These are phyloP conservation scores for Euryodendron excelsum DNA, from an alignment of 148 eudicot species.

Conservation along the genomic window DNA sequence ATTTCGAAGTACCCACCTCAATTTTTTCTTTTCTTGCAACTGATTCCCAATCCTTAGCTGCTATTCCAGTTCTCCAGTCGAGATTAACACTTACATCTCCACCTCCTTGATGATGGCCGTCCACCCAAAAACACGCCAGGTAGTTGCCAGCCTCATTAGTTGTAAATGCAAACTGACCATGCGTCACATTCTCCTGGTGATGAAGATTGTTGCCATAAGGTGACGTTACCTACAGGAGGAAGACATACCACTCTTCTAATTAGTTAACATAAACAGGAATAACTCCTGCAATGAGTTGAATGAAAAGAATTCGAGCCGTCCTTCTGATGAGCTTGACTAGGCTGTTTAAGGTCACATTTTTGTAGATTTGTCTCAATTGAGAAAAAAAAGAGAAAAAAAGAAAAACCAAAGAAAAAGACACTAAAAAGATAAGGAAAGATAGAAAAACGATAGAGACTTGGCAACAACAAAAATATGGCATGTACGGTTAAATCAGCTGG, in stretches of 20 bases:
- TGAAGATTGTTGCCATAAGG: constrained; percentile 75
- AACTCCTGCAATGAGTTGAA: neutral
- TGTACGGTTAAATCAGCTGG: no score
- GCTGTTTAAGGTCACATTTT: neutral
- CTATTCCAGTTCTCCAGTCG: constrained; percentile 88
- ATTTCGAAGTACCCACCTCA: constrained; percentile 41
- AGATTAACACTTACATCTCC: constrained; percentile 61
- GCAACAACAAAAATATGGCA: neutral
- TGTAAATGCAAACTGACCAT: constrained; percentile 93
- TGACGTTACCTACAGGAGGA: constrained; percentile 59
- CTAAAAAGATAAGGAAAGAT: neutral
- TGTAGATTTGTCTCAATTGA: neutral
- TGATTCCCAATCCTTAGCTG: constrained; percentile 92
- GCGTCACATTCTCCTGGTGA: constrained; percentile 58
- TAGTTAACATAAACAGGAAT: neutral
- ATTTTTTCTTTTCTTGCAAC: constrained; percentile 83
- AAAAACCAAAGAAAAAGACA: no score
- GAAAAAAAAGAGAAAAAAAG: no score
- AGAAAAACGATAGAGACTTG: no score
- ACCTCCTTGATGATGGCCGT: constrained; percentile 35
- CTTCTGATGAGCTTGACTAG: neutral
- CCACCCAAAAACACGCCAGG: constrained; percentile 76
- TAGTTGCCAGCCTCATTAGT: constrained; percentile 73
- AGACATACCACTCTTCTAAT: neutral
- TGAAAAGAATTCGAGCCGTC: neutral